A percentile compares a stretch with the other conserved stretches of the same genome.
Conservation (phyloP, 2,329 filamentous ascomycete species). For the Penicillium sp. region DNA sequence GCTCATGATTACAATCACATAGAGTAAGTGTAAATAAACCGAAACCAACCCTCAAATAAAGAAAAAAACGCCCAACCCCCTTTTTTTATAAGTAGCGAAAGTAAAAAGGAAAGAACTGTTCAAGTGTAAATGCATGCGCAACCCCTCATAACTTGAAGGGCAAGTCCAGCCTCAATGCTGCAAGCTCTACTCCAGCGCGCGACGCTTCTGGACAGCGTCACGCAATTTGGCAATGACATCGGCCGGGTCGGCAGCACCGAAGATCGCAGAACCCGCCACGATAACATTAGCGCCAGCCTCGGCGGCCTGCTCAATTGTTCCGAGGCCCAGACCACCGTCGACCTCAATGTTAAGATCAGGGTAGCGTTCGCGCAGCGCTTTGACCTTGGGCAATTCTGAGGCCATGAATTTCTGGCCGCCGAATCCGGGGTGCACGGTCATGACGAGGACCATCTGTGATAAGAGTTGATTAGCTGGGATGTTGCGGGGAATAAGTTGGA, state of each 20-base stretch:
- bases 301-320: slow-evolving; percentile 90
- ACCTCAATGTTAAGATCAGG: slow-evolving; percentile 96
- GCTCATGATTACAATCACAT: slow-evolving; percentile 27
- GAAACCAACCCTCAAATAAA: neutral
- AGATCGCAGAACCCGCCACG: slow-evolving; percentile 93
- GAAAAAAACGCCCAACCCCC: slow-evolving; percentile 21
- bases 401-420: slow-evolving; percentile 99
- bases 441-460: slow-evolving; percentile 89
- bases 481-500: neutral
- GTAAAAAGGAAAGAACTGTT: neutral
- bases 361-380: slow-evolving; percentile 79
- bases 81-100: slow-evolving; percentile 10
- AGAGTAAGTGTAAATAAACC: neutral
- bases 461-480: neutral
- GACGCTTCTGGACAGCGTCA: slow-evolving; percentile 72
- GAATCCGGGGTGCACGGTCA: slow-evolving; percentile 98
- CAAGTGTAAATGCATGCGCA: neutral
- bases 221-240: slow-evolving; percentile 85
- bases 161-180: too few relatives aligned
- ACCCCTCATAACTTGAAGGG: too few relatives aligned
- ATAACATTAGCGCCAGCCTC: slow-evolving; percentile 98
- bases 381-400: slow-evolving; percentile 90
- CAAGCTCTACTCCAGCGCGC: slow-evolving; percentile 17
- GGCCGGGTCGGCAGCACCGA: slow-evolving; percentile 84
- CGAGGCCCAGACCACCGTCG: slow-evolving; percentile 85